Evolutionary conservation across 106 monocot species (phyloP), one percentile per base, ranked within the genome.

Genomic region (Acorus gramineus): DNA sequence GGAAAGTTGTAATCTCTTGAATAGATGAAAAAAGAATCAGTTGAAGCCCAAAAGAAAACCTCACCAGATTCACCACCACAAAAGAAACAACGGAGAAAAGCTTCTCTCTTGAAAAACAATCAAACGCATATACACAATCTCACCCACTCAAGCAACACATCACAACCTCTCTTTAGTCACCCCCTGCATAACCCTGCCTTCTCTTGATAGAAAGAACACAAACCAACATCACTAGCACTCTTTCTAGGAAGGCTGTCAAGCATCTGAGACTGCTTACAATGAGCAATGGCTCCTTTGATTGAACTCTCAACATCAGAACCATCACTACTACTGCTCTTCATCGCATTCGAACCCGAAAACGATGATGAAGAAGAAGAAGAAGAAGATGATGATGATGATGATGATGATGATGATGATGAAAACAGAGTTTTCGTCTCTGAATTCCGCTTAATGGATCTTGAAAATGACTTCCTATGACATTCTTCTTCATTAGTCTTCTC

Each of bases 251-350:
- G 49, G 7, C 60, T 57, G 7, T 56, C 68, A 14, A 59, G 42
- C 52, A 84, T 73, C 51, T 86, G 82, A 45, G 95, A 80, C 61
- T 77, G 90, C 72, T 96, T 96, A 52, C 95, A 96, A 64, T 96
- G 77, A 8, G 90, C 85, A 44, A 96, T 96, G 1, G 87, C 87
- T 14, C 82, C 87, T 63, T 83, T 87, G 46, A 96, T 83, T 42
- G 89, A 79, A 53, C 68, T 80, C 78, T 96, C 95, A 55, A 72
- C 73, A 58, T 90, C 90, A 4, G 90, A 95, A 42, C 65, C 78
- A 46, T 60, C 80, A 57, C 84, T 90, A 67, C 81, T 90, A 68
- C 85, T 82, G 61, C 85, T 82, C 74, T 72, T 81, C 64, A 82
- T 63, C 59, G 72, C 62, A 52, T 55, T 71, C 4, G 56, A 11